These are phyloP conservation scores for Phytophthora uliginosa DNA, from an alignment of 352 stramenopile genomes.

Conservation along the genomic window DNA sequence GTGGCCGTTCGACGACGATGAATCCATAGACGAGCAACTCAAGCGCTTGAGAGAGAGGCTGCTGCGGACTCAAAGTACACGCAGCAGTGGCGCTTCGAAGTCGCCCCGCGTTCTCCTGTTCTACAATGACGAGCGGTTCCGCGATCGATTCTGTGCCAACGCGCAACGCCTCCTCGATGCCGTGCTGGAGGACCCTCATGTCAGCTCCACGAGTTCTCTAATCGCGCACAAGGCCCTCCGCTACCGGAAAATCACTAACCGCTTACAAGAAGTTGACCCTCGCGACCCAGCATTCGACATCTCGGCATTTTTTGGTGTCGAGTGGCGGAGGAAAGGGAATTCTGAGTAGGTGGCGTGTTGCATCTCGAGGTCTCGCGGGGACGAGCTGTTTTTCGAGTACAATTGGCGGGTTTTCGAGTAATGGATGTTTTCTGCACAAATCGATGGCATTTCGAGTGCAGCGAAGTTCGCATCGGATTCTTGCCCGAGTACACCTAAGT, in stretches of 20 bases:
- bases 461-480: too few relatives aligned
- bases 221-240: conserved; percentile 28
- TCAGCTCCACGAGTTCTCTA: neutral
- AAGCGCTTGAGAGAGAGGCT: neutral
- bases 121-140: conserved; percentile 18
- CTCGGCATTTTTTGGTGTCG: conserved; percentile 26
- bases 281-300: conserved; percentile 23
- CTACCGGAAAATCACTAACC: conserved; percentile 21
- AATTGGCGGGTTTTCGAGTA: too few relatives aligned
- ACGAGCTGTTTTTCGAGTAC: too few relatives aligned
- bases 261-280: conserved; percentile 12
- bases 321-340: conserved; percentile 18
- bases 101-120: conserved; percentile 4
- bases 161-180: conserved; percentile 9
- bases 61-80: neutral
- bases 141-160: conserved; percentile 18
- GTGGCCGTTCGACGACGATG: neutral
- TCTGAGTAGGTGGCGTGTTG: neutral
- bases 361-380: too few relatives aligned
- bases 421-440: too few relatives aligned
- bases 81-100: neutral
- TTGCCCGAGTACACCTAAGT: too few relatives aligned
- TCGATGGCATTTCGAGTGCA: too few relatives aligned
- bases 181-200: conserved; percentile 7
- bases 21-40: neutral